Percentiles rank a stretch among this genome's conserved stretches.
These are phyloP conservation scores for Clarireedia hainanense DNA, from an alignment of 2,329 filamentous ascomycete genomes.

Conservation along the genomic window DNA sequence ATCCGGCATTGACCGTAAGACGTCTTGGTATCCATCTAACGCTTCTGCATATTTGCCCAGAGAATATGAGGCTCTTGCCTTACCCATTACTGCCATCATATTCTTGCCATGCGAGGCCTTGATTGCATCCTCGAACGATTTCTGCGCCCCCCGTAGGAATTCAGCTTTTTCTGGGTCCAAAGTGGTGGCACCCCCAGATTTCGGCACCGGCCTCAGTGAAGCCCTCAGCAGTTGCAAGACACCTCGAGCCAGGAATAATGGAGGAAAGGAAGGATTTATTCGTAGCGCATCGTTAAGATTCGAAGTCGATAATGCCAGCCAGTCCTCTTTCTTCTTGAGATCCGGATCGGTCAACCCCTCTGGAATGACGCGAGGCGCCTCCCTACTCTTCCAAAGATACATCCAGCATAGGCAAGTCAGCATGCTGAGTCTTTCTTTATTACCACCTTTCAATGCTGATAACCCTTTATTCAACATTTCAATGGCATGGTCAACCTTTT, in stretches of 20 bases:
- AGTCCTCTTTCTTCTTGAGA: conserved; percentile 85
- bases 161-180: conserved; percentile 69
- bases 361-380: conserved; percentile 55
- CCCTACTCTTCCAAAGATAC: conserved; percentile 61
- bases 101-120: conserved; percentile 79
- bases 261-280: conserved; percentile 86
- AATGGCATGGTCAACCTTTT: conserved; percentile 78
- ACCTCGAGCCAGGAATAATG: conserved; percentile 83
- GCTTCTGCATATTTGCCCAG: conserved; percentile 81
- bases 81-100: conserved; percentile 85
- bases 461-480: conserved; percentile 63
- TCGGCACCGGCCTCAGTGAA: conserved; percentile 71
- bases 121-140: conserved; percentile 91
- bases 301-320: conserved; percentile 80
- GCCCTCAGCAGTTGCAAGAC: conserved; percentile 83
- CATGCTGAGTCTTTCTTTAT: conserved; percentile 60
- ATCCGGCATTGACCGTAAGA: conserved; percentile 76
- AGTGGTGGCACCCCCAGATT: conserved; percentile 51
- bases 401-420: conserved; percentile 64
- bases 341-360: conserved; percentile 53
- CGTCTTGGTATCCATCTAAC: conserved; percentile 77
- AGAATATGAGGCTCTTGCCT: conserved; percentile 78
- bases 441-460: conserved; percentile 48
- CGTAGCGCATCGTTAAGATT: conserved; percentile 93
- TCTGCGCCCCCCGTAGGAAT: conserved; percentile 74